Base-by-base conservation (phyloP, 1,139 yeast genomes). In the Geotrichum citri-aurantii region DNA sequence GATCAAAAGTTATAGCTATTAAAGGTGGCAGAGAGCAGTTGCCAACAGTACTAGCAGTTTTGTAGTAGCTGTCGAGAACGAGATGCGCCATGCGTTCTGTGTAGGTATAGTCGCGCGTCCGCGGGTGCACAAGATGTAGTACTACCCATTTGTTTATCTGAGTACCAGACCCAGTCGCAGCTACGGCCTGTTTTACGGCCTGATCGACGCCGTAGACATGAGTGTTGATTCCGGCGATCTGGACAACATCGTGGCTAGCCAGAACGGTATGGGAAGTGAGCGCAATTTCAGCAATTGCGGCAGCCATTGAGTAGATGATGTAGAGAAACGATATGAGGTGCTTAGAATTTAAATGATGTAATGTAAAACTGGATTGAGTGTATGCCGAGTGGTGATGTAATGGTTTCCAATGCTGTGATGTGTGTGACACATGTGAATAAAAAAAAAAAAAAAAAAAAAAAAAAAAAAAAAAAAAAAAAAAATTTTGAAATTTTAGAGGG, bases 1-100 rank as follows among this genome's bases (percentile, higher is more conserved):
- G 71, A 65, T 85, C 90, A 68, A 82, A 82, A 0, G 84, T 74
- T 12, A 82, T 79, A 54, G 82, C 79, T 42, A 83, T 71, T 14
- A 37, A 37, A 2, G 42, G 42, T n/a, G 42, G 42, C 52, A 81
- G 66, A 26, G 65, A 60, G n/a, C 31, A 11, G 8, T 26, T 23
- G n/a, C 14, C 2, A 33, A 5, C 26, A 24, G 40, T 17, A 14
- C 21, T 10, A 24, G 29, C 8, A 37, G 50, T 42, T n/a, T 46
- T 31, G 27, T 59, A 54, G 50, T 58, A 57, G 19, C 17, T 21
- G 8, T 40, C 31, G n/a, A 69, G 59, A 53, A 68, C 55, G 23
- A 62, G 58, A 40, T 63, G 63, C 1, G 68, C 65, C 24, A 66
- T 40, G 4, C 24, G 48, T 48, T 65, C 68, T 14, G 67, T 55